A percentile compares a stretch with the other conserved stretches of the same genome.
Evolutionary conservation across 495 filamentous ascomycete genomes (phyloP).

Genomic region (Acidomyces sp.): DNA sequence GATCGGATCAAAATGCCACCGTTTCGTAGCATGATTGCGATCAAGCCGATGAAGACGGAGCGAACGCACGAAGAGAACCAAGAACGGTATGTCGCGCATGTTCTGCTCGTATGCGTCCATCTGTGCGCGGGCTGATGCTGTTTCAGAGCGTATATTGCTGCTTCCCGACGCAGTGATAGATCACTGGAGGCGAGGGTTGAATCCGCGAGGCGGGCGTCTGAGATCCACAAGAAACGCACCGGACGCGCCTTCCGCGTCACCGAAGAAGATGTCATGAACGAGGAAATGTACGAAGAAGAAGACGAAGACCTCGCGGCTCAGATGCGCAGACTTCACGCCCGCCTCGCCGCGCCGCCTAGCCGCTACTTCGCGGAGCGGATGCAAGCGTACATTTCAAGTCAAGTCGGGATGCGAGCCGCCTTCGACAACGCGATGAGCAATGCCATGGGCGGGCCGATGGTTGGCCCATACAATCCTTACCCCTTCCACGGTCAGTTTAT

Average conservation of each 20-base stretch:
- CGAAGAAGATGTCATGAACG: conserved; percentile 76
- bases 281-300: conserved; percentile 97
- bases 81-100: conserved; percentile 49
- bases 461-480: conserved; percentile 26
- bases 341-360: conserved; percentile 41
- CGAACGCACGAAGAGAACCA: conserved; percentile 81
- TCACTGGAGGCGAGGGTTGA: conserved; percentile 81
- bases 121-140: background rate
- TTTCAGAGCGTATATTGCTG: conserved; percentile 77
- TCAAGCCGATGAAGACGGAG: conserved; percentile 48
- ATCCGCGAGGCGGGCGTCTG: conserved; percentile 74
- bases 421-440: conserved; percentile 25
- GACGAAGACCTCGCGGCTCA: conserved; percentile 48
- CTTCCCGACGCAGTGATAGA: conserved; percentile 79
- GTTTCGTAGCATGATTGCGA: conserved; percentile 29
- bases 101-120: conserved; percentile 1
- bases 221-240: conserved; percentile 81
- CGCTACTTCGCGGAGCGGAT: conserved; percentile 44
- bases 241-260: conserved; percentile 73
- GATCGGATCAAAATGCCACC: conserved; percentile 35
- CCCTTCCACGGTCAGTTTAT: conserved; percentile 31
- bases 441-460: conserved; percentile 28
- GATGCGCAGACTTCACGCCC: conserved; percentile 42
- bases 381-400: conserved; percentile 45
- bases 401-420: conserved; percentile 43